These are phyloP conservation scores for Cutaneotrichosporon daszewskae DNA, from an alignment of 1,284 basidiomycete species.

Conservation along the genomic window DNA sequence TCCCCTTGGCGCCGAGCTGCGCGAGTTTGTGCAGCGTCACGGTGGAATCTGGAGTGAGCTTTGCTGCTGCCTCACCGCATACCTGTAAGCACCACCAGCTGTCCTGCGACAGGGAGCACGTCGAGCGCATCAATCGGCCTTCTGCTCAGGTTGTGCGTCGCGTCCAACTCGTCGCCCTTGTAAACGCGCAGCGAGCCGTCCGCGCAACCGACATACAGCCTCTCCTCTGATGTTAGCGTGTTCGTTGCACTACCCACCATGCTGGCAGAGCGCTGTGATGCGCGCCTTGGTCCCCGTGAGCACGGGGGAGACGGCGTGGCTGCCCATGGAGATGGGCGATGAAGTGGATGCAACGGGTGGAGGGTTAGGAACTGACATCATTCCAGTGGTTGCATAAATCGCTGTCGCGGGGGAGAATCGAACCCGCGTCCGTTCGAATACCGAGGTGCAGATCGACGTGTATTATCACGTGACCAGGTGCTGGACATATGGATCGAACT, in stretches of 20 bases:
- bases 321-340: conserved; percentile 16
- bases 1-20: conserved; percentile 57
- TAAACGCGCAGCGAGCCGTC: conserved; percentile 59
- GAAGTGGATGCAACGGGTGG: background rate
- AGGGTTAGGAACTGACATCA: too few relatives aligned
- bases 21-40: conserved; percentile 54
- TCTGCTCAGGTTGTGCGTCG: conserved; percentile 61
- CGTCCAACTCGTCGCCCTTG: conserved; percentile 18
- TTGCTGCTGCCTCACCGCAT: conserved; percentile 3
- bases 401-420: too few relatives aligned
- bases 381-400: too few relatives aligned
- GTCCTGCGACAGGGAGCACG: conserved; percentile 73
- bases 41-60: conserved; percentile 35
- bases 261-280: conserved; percentile 37
- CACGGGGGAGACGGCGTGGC: conserved; percentile 30
- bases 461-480: too few relatives aligned
- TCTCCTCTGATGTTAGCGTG: conserved; percentile 55
- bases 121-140: conserved; percentile 79
- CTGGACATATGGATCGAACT: too few relatives aligned
- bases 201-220: conserved; percentile 68
- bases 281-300: conserved; percentile 26
- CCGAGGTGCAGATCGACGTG: too few relatives aligned
- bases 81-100: conserved; percentile 77
- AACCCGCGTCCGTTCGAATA: too few relatives aligned
- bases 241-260: conserved; percentile 19